Base-by-base conservation (phyloP, 352 stramenopile genomes). In the Phytopythium montanum region DNA sequence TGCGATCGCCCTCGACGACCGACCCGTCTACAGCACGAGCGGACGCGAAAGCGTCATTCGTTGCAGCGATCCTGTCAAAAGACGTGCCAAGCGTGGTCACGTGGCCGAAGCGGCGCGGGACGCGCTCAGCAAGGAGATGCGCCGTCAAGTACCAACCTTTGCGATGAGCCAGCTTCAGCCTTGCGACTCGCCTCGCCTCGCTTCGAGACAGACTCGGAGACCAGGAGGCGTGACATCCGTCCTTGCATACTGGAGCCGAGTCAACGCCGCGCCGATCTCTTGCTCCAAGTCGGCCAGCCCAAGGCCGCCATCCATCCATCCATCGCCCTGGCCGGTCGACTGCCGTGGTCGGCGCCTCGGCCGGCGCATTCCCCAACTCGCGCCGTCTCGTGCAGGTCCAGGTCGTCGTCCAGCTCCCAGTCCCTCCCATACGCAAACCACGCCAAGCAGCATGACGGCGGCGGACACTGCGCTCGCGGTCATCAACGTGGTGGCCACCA, bases 401-500 rank as follows among this genome's bases (percentile, higher is more conserved):
- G 29, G 42, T 16, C 46, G 26, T 3, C 14, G 10, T 19, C n/a
- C n/a, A n/a, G n/a, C n/a, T n/a, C 23, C 45, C 6, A 31, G 19
- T n/a, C 42, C 18, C 19, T 29, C 21, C 23, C 45, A 36, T 29
- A 25, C 25, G 16, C 23, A 23, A 23, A 5, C 14, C 33, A 34
- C n/a, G 16, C 44, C 44, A 5, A 21, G 14, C n/a, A 28, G 21
- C 10, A 31, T 42, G n/a, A 18, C 26, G 18, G 39, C 33, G 36
- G 34, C 29, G 41, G 45, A 36, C 54, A 18, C 38, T 51, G 60
- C 31, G 6, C 67, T 74, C 38, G 39, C 56, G 9, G 61, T 74
- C 42, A 38, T 70, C 52, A 70, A 74, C 53, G 60, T 70, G 14
- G 23, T 48, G 19, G 63, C 63, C 23, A 69, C 63, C 28, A 60